Evolutionary conservation across 2,329 filamentous ascomycete species (phyloP), one percentile per base, ranked within the genome.

Genomic region (Tolypocladium ovalisporum): DNA sequence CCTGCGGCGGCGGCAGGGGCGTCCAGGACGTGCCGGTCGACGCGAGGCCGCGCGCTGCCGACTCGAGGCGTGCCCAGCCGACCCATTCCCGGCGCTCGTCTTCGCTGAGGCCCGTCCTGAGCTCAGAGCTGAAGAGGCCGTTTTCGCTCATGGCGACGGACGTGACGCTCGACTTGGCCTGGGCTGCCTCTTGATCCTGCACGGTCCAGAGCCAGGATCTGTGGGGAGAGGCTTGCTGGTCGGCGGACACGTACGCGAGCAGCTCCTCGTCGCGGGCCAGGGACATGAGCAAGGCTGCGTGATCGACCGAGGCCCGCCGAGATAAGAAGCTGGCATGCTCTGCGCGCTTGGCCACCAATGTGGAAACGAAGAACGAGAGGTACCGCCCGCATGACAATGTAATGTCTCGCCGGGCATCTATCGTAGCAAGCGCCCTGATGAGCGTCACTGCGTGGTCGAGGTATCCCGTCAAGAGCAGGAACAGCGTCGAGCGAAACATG

Each of bases 151-250:
- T 61, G 62, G 64, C 54, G 52, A 62, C 54, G 54, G 58, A 55
- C 35, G 58, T 47, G 60, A 56, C 36, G 58, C 56, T 35, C 59
- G 58, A 10, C 60, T 56, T 62, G 42, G 66, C 60, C 47, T 64
- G 65, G 39, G 63, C 61, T 12, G 65, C 60, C 47, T 79, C 78
- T 47, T 71, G 70, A 64, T 87, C 85, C 39, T 79, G 79, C 35
- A 81, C 79, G 65, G 81, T 74, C 93, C 92, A 97, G 4, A 92
- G 82, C 93, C 93, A 97, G 15, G 86, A 86, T 39, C 83, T 83
- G 55, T 91, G 87, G 0, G 80, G 78, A n/a, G 81, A 84, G 1
- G 87, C 88, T 71, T 97, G 93, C 65, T 95, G 78, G 71, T 97
- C 94, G 0, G 87, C 89, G 35, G 89, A 93, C 1, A 89, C 84